phyloP scores from a whole-genome alignment of 352 stramenopile genomes.

The Globisporangium okanoganense region DNA sequence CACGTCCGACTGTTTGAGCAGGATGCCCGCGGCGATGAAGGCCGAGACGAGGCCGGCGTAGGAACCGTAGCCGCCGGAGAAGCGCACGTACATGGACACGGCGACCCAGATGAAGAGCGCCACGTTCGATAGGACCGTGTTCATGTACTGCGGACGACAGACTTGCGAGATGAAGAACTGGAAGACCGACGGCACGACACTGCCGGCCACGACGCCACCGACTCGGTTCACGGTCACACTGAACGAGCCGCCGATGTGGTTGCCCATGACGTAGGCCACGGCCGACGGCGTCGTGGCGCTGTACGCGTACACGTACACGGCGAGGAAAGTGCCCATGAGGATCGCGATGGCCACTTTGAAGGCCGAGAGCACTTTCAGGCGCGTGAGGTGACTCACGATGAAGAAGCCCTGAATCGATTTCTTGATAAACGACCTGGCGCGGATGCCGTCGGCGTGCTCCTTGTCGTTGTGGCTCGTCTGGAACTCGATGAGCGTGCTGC shows the following conservation, averaged over 20 bases:
- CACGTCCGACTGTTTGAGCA: constrained; percentile 58
- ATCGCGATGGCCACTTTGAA: constrained; percentile 63
- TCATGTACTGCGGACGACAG: constrained; percentile 36
- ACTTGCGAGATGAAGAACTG: constrained; percentile 83
- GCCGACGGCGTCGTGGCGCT: constrained; percentile 53
- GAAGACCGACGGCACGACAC: constrained; percentile 77
- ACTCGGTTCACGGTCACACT: constrained; percentile 82
- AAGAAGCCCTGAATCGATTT: constrained; percentile 50
- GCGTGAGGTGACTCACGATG: constrained; percentile 36
- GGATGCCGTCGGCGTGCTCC: constrained; percentile 38
- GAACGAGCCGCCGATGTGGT: constrained; percentile 74
- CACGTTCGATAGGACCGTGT: constrained; percentile 43
- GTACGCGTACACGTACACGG: constrained; percentile 75
- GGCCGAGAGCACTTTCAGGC: constrained; percentile 32
- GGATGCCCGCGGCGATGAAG: constrained; percentile 60
- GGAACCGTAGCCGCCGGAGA: constrained; percentile 57
- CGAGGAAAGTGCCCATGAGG: constrained; percentile 57
- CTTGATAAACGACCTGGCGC: constrained; percentile 46
- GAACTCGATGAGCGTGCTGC: constrained; percentile 69
- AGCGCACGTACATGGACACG: constrained; percentile 73
- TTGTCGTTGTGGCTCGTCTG: constrained; percentile 63
- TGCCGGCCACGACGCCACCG: constrained; percentile 74
- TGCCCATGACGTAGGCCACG: constrained; percentile 78
- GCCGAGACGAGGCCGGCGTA: constrained; percentile 75
- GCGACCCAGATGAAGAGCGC: constrained; percentile 72